A percentile compares a stretch with the other conserved stretches of the same genome.
Conservation (phyloP, 108 stramenopile species). For the Nannochloropsis gaditana region DNA sequence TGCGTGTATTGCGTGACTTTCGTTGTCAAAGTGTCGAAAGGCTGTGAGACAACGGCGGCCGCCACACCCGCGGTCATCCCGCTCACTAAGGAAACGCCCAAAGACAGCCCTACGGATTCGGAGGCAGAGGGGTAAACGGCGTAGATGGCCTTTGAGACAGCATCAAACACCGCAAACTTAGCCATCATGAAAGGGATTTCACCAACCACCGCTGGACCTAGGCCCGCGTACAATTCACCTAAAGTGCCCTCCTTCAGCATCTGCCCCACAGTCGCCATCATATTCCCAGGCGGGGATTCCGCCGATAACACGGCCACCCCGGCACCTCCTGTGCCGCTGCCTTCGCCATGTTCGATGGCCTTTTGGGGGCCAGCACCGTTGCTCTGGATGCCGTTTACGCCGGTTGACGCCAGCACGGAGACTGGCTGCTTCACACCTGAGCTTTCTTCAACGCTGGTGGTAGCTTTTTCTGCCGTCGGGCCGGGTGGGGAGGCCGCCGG, state of each 20-base stretch:
- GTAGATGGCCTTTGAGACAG: conserved; percentile 41
- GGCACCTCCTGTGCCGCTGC: not conserved
- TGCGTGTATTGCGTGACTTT: conserved; percentile 26
- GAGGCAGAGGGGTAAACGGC: conserved; percentile 31
- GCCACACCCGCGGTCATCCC: conserved; percentile 45
- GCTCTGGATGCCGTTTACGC: not conserved
- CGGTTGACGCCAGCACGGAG: not conserved
- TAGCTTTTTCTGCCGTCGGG: not conserved
- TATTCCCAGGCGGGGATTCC: not conserved
- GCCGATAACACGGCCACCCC: conserved; percentile 8
- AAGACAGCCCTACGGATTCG: conserved; percentile 35
- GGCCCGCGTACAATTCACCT: conserved; percentile 11
- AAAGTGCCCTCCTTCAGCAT: not conserved
- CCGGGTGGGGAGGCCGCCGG: not conserved
- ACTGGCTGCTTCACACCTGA: not conserved
- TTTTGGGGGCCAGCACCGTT: not conserved
- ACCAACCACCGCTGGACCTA: conserved; percentile 33
- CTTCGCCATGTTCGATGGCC: not conserved
- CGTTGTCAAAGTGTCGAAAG: conserved; percentile 39
- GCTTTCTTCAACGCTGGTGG: not conserved
- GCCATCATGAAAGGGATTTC: conserved; percentile 50
- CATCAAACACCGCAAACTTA: conserved; percentile 44
- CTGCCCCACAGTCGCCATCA: not conserved
- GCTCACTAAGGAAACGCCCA: conserved; percentile 41
- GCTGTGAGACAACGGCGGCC: conserved; percentile 43